Conservation (phyloP, 306 rosid genomes). For the Medicago arabica region DNA sequence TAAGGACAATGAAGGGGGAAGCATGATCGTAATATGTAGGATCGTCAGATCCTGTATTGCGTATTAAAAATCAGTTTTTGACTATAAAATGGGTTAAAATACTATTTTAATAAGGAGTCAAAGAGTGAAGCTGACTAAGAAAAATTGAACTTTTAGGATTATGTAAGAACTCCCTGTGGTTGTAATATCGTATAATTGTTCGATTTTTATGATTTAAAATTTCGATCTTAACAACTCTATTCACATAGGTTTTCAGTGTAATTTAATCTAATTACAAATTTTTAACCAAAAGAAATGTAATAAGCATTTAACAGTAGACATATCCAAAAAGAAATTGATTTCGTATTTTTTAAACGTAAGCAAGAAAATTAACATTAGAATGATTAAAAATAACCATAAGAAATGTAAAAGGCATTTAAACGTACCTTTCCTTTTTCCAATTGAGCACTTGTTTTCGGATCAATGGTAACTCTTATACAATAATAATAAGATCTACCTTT, state of each 20-base stretch:
- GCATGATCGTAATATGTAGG: background rate
- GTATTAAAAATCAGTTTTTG: too few relatives aligned
- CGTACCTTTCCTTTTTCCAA: conserved; percentile 94
- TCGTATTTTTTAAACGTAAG: too few relatives aligned
- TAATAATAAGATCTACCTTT: conserved; percentile 81
- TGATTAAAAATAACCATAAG: background rate
- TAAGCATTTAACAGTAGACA: conserved; percentile 51
- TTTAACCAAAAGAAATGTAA: conserved; percentile 22
- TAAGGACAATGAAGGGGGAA: too few relatives aligned
- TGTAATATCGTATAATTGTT: too few relatives aligned
- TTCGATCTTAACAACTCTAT: background rate
- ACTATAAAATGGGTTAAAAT: too few relatives aligned
- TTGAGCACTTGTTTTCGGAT: conserved; percentile 86
- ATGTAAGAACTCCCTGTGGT: too few relatives aligned
- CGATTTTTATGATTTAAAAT: too few relatives aligned
- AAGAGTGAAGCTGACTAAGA: too few relatives aligned
- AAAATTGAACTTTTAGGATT: too few relatives aligned
- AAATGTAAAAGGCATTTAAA: conserved; percentile 22
- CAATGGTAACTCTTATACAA: conserved; percentile 94
- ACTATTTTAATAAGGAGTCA: too few relatives aligned
- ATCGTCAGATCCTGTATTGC: too few relatives aligned
- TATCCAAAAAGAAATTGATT: too few relatives aligned
- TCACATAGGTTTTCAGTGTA: conserved; percentile 4
- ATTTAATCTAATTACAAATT: background rate
- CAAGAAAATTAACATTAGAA: conserved; percentile 46